These are phyloP conservation scores for Asterella californica DNA, from an alignment of 225 moss, liverwort and hornwort genomes.

Conservation along the genomic window DNA sequence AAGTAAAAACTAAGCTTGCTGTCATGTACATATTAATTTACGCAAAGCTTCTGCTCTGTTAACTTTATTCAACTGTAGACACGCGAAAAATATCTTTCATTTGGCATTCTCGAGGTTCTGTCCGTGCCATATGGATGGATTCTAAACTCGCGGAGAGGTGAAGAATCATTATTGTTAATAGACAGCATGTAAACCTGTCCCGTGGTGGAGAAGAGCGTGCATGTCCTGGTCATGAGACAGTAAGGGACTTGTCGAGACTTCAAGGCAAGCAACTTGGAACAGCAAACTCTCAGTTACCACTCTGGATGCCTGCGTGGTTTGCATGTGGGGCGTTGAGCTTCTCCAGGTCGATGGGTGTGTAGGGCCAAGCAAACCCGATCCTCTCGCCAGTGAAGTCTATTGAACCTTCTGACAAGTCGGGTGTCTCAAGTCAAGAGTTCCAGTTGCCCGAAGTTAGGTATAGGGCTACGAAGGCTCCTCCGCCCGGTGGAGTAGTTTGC, in stretches of 20 bases:
- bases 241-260: neutral
- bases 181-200: neutral
- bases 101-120: neutral
- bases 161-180: neutral
- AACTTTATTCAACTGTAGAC: neutral
- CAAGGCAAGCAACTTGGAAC: too few relatives aligned
- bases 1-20: constrained; percentile 17
- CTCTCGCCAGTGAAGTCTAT: neutral
- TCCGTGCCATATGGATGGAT: neutral
- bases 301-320: too few relatives aligned
- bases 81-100: neutral
- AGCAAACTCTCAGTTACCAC: too few relatives aligned
- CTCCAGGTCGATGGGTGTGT: neutral
- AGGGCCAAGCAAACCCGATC: neutral
- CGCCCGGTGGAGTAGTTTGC: too few relatives aligned
- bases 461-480: neutral
- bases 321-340: too few relatives aligned
- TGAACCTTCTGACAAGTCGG: neutral
- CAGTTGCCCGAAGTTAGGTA: neutral
- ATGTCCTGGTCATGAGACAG: neutral
- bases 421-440: neutral
- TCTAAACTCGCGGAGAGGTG: neutral
- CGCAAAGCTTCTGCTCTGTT: neutral
- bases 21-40: constrained; percentile 25
- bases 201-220: neutral